Evolutionary conservation across 83 land plant species (phyloP).

Genomic region (Diphasiastrum complanatum): DNA sequence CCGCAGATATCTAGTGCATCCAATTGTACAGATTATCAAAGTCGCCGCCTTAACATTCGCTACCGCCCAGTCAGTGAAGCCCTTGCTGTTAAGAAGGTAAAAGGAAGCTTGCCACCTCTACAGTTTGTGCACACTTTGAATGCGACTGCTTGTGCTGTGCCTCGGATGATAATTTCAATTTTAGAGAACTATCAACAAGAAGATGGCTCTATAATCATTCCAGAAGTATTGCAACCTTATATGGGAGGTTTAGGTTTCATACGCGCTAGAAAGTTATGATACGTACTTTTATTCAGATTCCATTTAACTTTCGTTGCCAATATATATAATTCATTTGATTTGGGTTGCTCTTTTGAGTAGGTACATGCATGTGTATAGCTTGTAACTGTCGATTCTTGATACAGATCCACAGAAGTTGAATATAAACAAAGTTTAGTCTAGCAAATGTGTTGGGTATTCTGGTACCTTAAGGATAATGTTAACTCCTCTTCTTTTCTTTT

Average conservation of each 20-base stretch:
- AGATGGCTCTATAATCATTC: constrained; percentile 78
- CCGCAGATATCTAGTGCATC: constrained; percentile 93
- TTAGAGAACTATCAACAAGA: constrained; percentile 87
- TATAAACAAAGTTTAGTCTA: too few species aligned
- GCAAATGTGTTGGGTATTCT: too few species aligned
- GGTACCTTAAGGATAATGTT: too few species aligned
- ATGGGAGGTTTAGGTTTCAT: constrained; percentile 68
- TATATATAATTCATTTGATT: too few species aligned
- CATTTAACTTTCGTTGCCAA: too few species aligned
- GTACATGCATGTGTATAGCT: too few species aligned
- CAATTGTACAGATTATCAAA: constrained; percentile 96
- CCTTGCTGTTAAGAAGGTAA: constrained; percentile 40
- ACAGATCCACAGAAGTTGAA: too few species aligned
- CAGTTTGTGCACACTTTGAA: constrained; percentile 85
- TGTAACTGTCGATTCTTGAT: too few species aligned
- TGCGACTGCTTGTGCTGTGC: constrained; percentile 97
- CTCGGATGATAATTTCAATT: constrained; percentile 86
- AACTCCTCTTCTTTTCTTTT: too few species aligned
- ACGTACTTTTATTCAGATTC: too few species aligned
- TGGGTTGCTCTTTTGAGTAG: too few species aligned
- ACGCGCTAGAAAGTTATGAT: too few species aligned
- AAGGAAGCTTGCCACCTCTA: constrained; percentile 39
- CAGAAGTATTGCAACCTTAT: constrained; percentile 64
- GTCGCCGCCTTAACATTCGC: constrained; percentile 78
- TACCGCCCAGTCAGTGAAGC: constrained; percentile 52